Evolutionary conservation across 495 filamentous ascomycete species (phyloP).

Genomic region (Aspergillus bridgeri): DNA sequence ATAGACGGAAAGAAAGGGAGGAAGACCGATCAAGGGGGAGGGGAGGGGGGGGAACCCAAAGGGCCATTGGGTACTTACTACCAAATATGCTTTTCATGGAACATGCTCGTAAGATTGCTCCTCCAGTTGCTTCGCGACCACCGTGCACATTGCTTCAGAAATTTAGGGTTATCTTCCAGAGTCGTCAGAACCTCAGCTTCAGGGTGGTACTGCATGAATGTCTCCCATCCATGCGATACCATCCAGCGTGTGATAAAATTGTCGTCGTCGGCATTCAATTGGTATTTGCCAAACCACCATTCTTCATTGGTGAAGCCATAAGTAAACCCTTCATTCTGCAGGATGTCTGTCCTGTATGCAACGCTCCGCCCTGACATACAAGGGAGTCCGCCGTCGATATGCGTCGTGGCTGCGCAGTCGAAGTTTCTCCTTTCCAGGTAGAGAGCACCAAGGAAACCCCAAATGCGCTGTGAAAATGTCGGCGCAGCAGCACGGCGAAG

Average conservation of each 20-base stretch:
- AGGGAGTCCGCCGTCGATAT: conserved; percentile 80
- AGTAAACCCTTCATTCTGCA: conserved; percentile 73
- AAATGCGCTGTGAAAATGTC: conserved; percentile 55
- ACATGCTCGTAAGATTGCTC: conserved; percentile 74
- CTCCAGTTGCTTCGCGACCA: conserved; percentile 83
- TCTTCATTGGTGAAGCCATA: conserved; percentile 68
- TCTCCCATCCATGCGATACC: conserved; percentile 71
- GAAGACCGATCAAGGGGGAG: background rate
- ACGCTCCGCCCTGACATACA: conserved; percentile 86
- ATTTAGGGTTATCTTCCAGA: conserved; percentile 68
- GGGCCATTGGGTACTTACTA: conserved; percentile 47
- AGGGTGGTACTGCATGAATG: conserved; percentile 70
- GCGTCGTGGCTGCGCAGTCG: conserved; percentile 82
- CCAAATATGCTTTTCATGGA: conserved; percentile 65
- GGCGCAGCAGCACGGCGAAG: conserved; percentile 61
- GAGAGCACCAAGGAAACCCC: conserved; percentile 73
- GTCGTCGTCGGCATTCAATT: conserved; percentile 79
- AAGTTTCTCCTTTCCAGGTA: conserved; percentile 86
- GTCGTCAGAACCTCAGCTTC: conserved; percentile 74
- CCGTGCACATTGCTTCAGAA: conserved; percentile 72
- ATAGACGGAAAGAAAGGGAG: conserved; percentile 9
- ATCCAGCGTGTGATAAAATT: conserved; percentile 83
- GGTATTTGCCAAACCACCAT: conserved; percentile 64
- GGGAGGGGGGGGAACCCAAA: background rate
- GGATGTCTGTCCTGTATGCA: conserved; percentile 74